Evolutionary conservation across 345 rosid species (phyloP).

Genomic region (Rhizophora mangle): DNA sequence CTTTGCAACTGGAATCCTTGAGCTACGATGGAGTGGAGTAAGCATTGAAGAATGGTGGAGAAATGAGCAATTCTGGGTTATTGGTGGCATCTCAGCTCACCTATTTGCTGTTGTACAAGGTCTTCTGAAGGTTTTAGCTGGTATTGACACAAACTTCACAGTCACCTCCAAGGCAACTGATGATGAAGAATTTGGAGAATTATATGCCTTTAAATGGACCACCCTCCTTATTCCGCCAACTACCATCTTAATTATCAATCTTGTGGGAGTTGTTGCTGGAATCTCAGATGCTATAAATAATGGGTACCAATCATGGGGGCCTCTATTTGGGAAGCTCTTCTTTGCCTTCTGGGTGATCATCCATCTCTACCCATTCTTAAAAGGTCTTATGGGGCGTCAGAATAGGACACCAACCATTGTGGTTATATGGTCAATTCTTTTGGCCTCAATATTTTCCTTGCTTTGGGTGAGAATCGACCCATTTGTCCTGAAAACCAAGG

Average conservation of each 20-base stretch:
- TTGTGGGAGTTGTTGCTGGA: slow-evolving; percentile 94
- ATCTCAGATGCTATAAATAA: slow-evolving; percentile 90
- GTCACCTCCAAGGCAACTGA: slow-evolving; percentile 87
- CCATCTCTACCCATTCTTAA: slow-evolving; percentile 96
- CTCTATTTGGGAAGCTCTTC: slow-evolving; percentile 92
- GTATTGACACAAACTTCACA: slow-evolving; percentile 91
- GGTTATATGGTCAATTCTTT: slow-evolving; percentile 88
- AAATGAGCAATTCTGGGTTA: slow-evolving; percentile 97
- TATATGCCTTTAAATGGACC: slow-evolving; percentile 92
- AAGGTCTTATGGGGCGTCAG: slow-evolving; percentile 96
- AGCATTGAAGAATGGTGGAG: slow-evolving; percentile 99
- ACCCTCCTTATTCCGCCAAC: slow-evolving; percentile 94
- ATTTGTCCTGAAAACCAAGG: slow-evolving; percentile 85
- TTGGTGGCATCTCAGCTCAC: slow-evolving; percentile 94
- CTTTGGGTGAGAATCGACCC: slow-evolving; percentile 94
- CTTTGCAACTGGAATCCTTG: slow-evolving; percentile 81
- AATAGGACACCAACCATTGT: slow-evolving; percentile 96
- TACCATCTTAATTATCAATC: slow-evolving; percentile 80
- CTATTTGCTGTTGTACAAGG: slow-evolving; percentile 91
- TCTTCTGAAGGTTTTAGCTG: slow-evolving; percentile 77
- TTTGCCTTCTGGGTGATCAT: slow-evolving; percentile 92
- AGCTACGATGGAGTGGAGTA: slow-evolving; percentile 95
- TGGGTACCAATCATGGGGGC: slow-evolving; percentile 91
- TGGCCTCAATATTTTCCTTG: slow-evolving; percentile 95
- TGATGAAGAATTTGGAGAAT: slow-evolving; percentile 88